phyloP scores from a whole-genome alignment of 2,329 filamentous ascomycete species.

The Penicillium janthinellum region DNA sequence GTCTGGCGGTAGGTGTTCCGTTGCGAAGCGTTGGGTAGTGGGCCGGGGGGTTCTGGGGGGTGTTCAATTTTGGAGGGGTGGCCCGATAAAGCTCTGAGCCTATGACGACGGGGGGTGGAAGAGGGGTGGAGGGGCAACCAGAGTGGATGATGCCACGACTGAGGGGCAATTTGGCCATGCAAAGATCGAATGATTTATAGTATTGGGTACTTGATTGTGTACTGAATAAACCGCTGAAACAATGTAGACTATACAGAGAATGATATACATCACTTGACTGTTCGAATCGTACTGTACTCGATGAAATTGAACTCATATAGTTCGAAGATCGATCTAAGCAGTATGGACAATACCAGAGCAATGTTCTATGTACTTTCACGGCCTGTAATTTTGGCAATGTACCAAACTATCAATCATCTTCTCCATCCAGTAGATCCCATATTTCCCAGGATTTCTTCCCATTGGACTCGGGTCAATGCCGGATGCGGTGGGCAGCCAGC shows the following conservation, averaged over 20 bases:
- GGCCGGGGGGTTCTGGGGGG: slow-evolving; percentile 1
- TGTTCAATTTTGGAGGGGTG: background rate
- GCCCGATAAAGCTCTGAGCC: background rate
- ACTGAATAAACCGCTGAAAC: background rate
- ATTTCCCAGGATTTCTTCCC: background rate
- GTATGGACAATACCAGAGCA: background rate
- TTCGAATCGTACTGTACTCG: no score
- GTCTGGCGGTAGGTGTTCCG: background rate
- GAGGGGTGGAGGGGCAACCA: slow-evolving; percentile 6
- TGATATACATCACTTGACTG: background rate
- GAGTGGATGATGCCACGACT: slow-evolving; percentile 24
- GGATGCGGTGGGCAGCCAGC: slow-evolving; percentile 2
- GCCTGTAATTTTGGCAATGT: background rate
- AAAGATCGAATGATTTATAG: background rate
- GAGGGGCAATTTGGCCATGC: slow-evolving; percentile 12
- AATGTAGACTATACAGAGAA: background rate
- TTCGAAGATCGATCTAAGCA: background rate
- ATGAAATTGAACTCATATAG: no score
- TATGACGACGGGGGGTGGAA: slow-evolving; percentile 6
- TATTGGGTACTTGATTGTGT: background rate
- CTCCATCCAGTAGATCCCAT: background rate
- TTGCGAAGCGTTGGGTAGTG: background rate
- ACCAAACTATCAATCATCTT: background rate
- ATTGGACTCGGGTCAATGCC: background rate
- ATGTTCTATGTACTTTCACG: background rate